Conservation (phyloP, 208 protist genomes). For the Polymyxa betae region DNA sequence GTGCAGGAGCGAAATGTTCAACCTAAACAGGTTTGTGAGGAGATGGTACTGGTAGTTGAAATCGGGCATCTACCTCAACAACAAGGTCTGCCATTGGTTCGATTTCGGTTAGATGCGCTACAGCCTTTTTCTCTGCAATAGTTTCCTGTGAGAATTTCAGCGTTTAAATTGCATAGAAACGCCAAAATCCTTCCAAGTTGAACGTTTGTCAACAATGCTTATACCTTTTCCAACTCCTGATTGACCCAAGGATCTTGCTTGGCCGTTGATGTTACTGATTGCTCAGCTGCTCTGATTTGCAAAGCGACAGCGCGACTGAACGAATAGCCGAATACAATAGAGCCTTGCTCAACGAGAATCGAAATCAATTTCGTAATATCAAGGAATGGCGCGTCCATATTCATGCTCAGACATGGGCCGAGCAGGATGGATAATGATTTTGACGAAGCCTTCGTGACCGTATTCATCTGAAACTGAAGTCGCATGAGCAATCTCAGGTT, state of each 20-base stretch:
- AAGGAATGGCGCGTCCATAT: background rate
- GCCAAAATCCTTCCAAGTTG: no score
- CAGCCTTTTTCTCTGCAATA: background rate
- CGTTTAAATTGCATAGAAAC: background rate
- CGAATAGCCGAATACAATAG: background rate
- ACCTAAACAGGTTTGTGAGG: background rate
- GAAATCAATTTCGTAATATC: background rate
- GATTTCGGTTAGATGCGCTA: background rate
- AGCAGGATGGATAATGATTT: slow-evolving; percentile 14
- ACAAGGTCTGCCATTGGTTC: background rate
- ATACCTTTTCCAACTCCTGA: no score
- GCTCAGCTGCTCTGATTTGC: background rate
- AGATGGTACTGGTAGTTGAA: background rate
- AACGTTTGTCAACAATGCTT: no score
- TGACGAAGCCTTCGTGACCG: background rate
- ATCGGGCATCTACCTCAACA: background rate
- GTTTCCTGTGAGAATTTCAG: background rate
- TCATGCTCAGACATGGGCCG: background rate
- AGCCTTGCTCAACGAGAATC: background rate
- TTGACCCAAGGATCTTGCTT: background rate
- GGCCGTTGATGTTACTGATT: background rate
- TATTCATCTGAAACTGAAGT: background rate
- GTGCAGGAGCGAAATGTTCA: background rate
- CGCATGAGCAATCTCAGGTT: background rate
- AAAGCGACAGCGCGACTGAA: background rate